These are phyloP conservation scores for Cyberlindnera lachancei DNA, from an alignment of 805 yeast species.

Conservation along the genomic window DNA sequence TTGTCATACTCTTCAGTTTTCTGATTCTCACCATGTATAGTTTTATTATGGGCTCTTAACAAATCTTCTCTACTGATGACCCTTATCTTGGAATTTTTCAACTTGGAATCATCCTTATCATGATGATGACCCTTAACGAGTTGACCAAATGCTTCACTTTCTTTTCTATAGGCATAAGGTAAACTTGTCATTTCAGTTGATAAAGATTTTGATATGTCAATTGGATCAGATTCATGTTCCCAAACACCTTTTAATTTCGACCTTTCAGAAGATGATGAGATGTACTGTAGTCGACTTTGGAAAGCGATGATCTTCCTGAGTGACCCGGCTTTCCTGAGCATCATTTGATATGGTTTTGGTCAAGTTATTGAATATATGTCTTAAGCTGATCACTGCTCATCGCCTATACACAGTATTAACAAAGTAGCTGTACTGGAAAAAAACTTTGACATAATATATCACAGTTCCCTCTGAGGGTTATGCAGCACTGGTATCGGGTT, in stretches of 20 bases:
- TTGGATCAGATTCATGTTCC: conserved; percentile 15
- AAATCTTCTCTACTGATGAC: conserved; percentile 31
- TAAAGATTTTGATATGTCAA: conserved; percentile 6
- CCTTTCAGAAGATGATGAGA: too few relatives aligned
- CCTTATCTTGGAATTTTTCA: conserved; percentile 21
- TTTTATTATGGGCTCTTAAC: conserved; percentile 14
- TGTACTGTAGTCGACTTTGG: too few relatives aligned
- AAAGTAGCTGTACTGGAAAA: too few relatives aligned
- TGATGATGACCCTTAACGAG: conserved; percentile 31
- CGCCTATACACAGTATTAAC: too few relatives aligned
- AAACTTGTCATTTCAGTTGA: conserved; percentile 13
- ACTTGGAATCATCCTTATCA: conserved; percentile 25
- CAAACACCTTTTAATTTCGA: conserved; percentile 6
- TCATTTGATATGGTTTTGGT: not conserved
- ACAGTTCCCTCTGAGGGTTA: too few relatives aligned
- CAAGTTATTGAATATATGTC: too few relatives aligned
- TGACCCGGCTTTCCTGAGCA: too few relatives aligned
- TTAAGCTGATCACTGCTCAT: too few relatives aligned
- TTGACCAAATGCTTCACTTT: conserved; percentile 36
- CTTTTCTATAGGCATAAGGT: conserved; percentile 29
- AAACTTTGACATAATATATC: too few relatives aligned
- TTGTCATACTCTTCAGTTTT: too few relatives aligned
- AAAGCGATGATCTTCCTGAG: too few relatives aligned
- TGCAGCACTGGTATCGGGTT: too few relatives aligned
- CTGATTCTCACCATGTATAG: not conserved